These are phyloP conservation scores for Nephelium lappaceum DNA, from an alignment of 345 rosid genomes.

Conservation along the genomic window DNA sequence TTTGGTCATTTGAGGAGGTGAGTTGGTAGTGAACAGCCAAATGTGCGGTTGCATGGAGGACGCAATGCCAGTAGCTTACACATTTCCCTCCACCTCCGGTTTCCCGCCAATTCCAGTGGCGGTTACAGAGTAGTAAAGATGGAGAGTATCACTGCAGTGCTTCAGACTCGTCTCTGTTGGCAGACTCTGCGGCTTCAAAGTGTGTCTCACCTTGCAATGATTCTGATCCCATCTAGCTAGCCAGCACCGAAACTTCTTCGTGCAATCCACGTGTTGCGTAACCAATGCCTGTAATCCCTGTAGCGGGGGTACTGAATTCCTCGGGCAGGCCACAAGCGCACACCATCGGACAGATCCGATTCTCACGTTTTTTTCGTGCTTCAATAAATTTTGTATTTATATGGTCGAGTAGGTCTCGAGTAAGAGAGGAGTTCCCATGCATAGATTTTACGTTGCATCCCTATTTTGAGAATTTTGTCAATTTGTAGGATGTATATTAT, in stretches of 20 bases:
- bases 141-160: too few relatives aligned
- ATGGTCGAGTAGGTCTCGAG: too few relatives aligned
- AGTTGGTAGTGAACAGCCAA: slow-evolving; percentile 32
- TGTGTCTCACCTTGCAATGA: background rate
- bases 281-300: background rate
- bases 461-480: too few relatives aligned
- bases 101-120: slow-evolving; percentile 28
- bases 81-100: slow-evolving; percentile 26
- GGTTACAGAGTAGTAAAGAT: background rate
- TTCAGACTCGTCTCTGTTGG: background rate
- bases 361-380: background rate
- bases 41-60: slow-evolving; percentile 62
- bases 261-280: background rate
- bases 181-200: slow-evolving; percentile 16
- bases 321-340: background rate
- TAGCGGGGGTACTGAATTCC: background rate
- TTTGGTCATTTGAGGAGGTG: background rate
- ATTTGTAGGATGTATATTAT: too few relatives aligned
- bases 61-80: slow-evolving; percentile 31
- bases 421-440: too few relatives aligned
- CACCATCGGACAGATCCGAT: too few relatives aligned
- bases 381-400: too few relatives aligned
- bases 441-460: too few relatives aligned
- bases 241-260: background rate
- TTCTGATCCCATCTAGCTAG: background rate